Conservation (phyloP, 2,329 filamentous ascomycete species). For the Huntiella bhutanensis region DNA sequence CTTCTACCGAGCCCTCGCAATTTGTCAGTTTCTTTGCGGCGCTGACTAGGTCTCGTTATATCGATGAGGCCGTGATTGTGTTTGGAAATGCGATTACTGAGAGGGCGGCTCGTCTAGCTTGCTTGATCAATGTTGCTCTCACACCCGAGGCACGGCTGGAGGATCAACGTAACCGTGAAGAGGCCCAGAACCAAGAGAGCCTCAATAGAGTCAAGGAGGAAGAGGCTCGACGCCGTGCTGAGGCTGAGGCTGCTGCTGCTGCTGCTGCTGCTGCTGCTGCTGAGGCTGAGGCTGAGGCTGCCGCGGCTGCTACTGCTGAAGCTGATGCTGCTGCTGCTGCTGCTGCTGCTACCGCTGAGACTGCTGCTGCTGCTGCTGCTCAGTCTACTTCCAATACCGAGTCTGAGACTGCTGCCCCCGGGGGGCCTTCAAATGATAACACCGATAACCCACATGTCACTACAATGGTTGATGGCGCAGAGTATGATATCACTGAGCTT, state of each 20-base stretch:
- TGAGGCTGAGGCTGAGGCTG: conserved; percentile 8
- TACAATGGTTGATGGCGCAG: conserved; percentile 68
- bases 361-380: conserved; percentile 18
- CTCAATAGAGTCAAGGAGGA: conserved; percentile 19
- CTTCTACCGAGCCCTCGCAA: conserved; percentile 46
- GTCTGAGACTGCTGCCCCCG: conserved; percentile 18
- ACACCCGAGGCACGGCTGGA: conserved; percentile 71
- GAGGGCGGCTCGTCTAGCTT: conserved; percentile 41
- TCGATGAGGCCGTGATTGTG: conserved; percentile 74
- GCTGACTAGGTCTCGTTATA: conserved; percentile 60
- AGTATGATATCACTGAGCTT: conserved; percentile 82
- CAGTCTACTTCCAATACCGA: conserved; percentile 61
- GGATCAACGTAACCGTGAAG: conserved; percentile 12
- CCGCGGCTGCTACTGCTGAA: conserved; percentile 20
- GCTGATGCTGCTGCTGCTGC: not conserved
- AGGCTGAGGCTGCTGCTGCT: conserved; percentile 34
- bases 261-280: conserved; percentile 33
- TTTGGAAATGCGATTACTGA: conserved; percentile 47
- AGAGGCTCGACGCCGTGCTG: conserved; percentile 13
- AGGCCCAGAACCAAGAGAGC: conserved; percentile 15
- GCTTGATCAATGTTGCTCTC: conserved; percentile 53
- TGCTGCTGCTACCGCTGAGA: conserved; percentile 43
- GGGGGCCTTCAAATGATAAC: conserved; percentile 21
- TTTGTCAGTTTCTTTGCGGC: conserved; percentile 57
- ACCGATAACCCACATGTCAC: conserved; percentile 27